These are phyloP conservation scores for Actinomortierella wolfii DNA, from an alignment of 371 early-diverging fungal species.

Conservation along the genomic window DNA sequence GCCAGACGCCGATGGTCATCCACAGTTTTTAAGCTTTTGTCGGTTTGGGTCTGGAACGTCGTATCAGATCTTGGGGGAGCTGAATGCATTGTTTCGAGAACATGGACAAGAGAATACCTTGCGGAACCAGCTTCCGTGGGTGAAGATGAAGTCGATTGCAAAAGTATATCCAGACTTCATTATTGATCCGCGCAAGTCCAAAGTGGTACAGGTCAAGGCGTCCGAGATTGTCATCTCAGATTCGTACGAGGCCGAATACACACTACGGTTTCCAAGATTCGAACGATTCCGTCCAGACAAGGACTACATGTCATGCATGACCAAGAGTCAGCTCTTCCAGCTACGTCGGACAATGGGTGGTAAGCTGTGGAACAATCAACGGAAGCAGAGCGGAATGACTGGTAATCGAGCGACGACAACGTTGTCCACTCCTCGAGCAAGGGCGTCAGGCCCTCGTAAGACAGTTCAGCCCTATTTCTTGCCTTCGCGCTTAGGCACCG, in stretches of 20 bases:
- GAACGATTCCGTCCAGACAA: conserved; percentile 70
- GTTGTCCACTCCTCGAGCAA: too few species aligned
- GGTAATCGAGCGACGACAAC: too few species aligned
- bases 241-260: conserved; percentile 61
- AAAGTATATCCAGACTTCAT: conserved; percentile 73
- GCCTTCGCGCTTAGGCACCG: conserved; percentile 53
- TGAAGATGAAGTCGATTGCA: conserved; percentile 43
- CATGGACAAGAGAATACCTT: conserved; percentile 13
- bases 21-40: conserved; percentile 63
- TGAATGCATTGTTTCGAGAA: conserved; percentile 8
- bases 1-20: conserved; percentile 12
- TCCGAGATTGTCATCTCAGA: conserved; percentile 62
- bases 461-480: conserved; percentile 33
- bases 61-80: conserved; percentile 53
- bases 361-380: conserved; percentile 21
- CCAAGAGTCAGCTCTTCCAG: conserved; percentile 42
- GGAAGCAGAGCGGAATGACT: conserved; percentile 1
- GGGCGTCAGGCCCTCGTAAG: conserved; percentile 1
- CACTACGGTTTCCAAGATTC: conserved; percentile 80
- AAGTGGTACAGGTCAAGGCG: conserved; percentile 73
- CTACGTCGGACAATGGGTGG: conserved; percentile 44
- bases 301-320: conserved; percentile 61
- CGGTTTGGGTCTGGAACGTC: conserved; percentile 75
- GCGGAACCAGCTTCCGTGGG: conserved; percentile 37
- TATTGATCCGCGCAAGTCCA: conserved; percentile 58